Base-by-base conservation (phyloP, 768 basidiomycete species). In the Gyrodon lividus region DNA sequence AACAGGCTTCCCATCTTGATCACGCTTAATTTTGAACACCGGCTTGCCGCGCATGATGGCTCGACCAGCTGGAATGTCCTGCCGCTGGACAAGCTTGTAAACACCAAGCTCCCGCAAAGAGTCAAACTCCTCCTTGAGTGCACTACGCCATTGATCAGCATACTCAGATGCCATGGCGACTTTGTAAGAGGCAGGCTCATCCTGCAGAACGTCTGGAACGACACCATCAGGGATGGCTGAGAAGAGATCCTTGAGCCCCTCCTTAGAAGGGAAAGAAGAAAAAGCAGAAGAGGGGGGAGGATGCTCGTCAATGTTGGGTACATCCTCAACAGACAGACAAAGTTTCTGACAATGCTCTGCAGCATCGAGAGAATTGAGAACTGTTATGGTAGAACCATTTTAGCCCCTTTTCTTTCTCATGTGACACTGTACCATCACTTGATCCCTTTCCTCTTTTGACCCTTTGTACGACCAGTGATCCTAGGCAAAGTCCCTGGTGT, bases 1-100 rank as follows among this genome's bases (percentile, higher is more conserved):
- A 0, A 60, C 52, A 0, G n/a, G 64, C 52, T 1, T 12, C 4
- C 54, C 44, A 31, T 31, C 0, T 10, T 43, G 43, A 48, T 70
- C 57, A 17, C 50, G 31, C 53, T 72, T 74, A 2, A 56, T 34
- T 1, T 46, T 52, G 50, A 64, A 72, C n/a, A 73, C 62, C 52
- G 67, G 65, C 31, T 51, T 53, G 12, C 57, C 55, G 1, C 51
- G 53, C 42, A 72, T 63, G 9, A 64, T 48, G 4, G 55, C 46
- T n/a, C 55, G 50, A 28, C 52, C 64, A 16, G 48, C 26, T 1
- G 68, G 68, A 1, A 65, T 44, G 5, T 46, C 43, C 44, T 24
- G 50, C 10, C 49, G 35, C 3, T 53, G 57, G 2, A 66, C 53
- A 1, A 66, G 52, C 6, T 55, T 31, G 46, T 61, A 69, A 4